Evolutionary conservation across 306 rosid genomes (phyloP), one percentile per base, ranked within the genome.

Genomic region (Casuarina glauca): DNA sequence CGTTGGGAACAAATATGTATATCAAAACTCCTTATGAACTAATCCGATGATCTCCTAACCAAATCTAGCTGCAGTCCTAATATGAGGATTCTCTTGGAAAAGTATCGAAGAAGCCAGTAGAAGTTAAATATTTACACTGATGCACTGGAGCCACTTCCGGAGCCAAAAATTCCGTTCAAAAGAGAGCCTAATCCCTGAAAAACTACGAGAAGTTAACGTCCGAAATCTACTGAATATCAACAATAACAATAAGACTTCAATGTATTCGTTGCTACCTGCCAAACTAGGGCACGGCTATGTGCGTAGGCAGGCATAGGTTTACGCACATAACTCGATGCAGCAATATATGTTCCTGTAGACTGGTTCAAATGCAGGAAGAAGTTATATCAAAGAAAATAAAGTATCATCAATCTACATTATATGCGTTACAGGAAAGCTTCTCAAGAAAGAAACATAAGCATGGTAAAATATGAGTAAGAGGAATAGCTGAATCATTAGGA

Each of bases 171-270:
- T 63, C 91, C 97, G 87, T 82, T 53, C 89, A 93, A 69, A 49
- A 93, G 79, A 81, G 97, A 90, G 69, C 79, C 80, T 73, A 91
- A 54, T n/a, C 98, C 97, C 98, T 93, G 87, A 68, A 83, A 80
- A 70, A 26, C 32, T 52, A 52, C 77, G 63, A 72, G 73, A 70
- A 35, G 32, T 70, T 35, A 69, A 32, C 66, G 76, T 46, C 38
- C 17, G 19, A 16, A 53, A 60, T 26, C 39, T 10, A 9, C 38
- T 26, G 1, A 26, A 26, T 26, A 26, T 46, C 44, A 44, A 67
- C 2, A 19, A 32, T 38, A 36, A 70, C 26, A 69, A 45, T 41
- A 64, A 35, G 10, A 64, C 15, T n/a, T 70, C 45, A 36, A 54
- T 4, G 76, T 57, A 79, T 82, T 68, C 51, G 46, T 49, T 63